A percentile compares a stretch with the other conserved stretches of the same genome.
Conservation (phyloP, 495 filamentous ascomycete genomes). For the Podospora comata region DNA sequence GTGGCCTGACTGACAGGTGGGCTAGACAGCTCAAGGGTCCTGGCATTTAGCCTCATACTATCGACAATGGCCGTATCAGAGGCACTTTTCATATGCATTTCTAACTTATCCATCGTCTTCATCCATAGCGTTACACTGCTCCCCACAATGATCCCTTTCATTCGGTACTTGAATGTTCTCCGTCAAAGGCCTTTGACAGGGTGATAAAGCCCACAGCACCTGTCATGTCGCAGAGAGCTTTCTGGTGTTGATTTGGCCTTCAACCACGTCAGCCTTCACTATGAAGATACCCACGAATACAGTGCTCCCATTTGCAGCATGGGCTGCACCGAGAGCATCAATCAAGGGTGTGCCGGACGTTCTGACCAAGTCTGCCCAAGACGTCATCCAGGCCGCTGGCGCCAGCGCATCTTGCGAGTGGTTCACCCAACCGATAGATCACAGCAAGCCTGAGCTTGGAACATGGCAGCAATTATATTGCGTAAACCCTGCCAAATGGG, state of each 20-base stretch:
- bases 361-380: conserved; percentile 1
- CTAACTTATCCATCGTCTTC: conserved; percentile 17
- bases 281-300: conserved; percentile 24
- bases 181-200: not conserved
- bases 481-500: conserved; percentile 25
- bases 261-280: not conserved
- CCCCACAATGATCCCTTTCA: conserved; percentile 18
- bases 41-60: conserved; percentile 15
- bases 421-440: conserved; percentile 29
- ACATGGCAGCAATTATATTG: conserved; percentile 29
- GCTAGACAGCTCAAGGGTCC: not conserved
- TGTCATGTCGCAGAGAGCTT: not conserved
- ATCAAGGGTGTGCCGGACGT: conserved; percentile 15
- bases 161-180: conserved; percentile 17
- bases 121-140: conserved; percentile 16
- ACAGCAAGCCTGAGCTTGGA: conserved; percentile 20
- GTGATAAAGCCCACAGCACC: not conserved
- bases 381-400: conserved; percentile 12
- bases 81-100: conserved; percentile 4
- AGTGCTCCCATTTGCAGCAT: conserved; percentile 22
- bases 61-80: conserved; percentile 4
- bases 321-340: conserved; percentile 19
- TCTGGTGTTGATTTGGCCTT: not conserved
- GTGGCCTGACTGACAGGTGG: conserved; percentile 4
- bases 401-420: conserved; percentile 20